Evolutionary conservation across 768 basidiomycete genomes (phyloP).

Genomic region (Pleurotus cornucopiae): DNA sequence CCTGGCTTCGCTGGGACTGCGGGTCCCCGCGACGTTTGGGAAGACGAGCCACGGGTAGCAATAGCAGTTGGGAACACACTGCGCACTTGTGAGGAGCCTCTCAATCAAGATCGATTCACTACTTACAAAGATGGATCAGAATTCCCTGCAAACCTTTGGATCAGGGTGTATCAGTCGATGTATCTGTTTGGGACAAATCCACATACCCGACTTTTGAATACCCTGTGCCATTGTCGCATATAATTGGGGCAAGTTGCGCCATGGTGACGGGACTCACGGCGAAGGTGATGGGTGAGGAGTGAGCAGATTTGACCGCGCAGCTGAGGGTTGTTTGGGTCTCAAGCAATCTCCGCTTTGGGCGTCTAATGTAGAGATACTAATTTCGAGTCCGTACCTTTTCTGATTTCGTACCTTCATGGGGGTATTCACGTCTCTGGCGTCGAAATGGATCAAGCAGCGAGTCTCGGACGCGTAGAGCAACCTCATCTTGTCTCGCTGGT

Average conservation of each 20-base stretch:
- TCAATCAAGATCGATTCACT: neutral
- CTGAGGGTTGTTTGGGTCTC: no score
- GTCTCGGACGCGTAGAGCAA: constrained; percentile 32
- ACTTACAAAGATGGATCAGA: constrained; percentile 97
- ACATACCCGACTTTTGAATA: constrained; percentile 95
- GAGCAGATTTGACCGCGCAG: no score
- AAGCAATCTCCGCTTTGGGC: no score
- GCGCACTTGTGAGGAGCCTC: neutral
- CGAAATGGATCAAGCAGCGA: neutral
- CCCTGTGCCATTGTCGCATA: constrained; percentile 97
- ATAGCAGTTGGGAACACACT: constrained; percentile 99
- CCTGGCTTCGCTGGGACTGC: constrained; percentile 82
- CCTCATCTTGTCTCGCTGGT: constrained; percentile 73
- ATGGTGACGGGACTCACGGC: constrained; percentile 32
- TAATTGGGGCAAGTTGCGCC: constrained; percentile 88
- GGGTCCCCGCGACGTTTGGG: constrained; percentile 50
- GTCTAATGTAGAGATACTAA: no score
- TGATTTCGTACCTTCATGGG: no score
- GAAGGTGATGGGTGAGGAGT: no score
- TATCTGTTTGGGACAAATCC: neutral
- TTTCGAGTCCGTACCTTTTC: no score
- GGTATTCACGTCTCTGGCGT: no score
- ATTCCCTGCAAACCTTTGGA: constrained; percentile 88
- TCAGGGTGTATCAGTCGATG: neutral
- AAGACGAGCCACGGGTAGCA: constrained; percentile 75